A percentile compares a stretch with the other conserved stretches of the same genome.
Conservation (phyloP, 1,284 basidiomycete genomes). For the Tetrapyrgos nigripes region DNA sequence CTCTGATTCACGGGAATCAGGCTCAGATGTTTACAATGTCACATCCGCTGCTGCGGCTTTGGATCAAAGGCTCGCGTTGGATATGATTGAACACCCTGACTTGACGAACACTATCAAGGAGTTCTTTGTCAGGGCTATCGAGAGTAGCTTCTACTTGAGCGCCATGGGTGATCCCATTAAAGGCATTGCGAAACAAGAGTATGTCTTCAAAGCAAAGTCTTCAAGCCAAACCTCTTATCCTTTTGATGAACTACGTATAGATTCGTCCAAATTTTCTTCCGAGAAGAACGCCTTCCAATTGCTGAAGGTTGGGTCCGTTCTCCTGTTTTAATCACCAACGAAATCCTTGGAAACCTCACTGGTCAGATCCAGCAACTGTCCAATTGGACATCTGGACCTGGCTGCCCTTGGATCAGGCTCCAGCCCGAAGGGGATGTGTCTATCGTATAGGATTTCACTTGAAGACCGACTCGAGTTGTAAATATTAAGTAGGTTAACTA, state of each 20-base stretch:
- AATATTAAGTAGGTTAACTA: too few species aligned
- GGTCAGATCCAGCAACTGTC: conserved; percentile 8
- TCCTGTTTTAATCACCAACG: background rate
- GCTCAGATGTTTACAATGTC: conserved; percentile 26
- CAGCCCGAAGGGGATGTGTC: conserved; percentile 8
- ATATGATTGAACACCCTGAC: background rate
- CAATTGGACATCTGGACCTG: background rate
- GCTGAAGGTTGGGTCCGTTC: conserved; percentile 4
- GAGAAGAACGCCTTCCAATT: conserved; percentile 4
- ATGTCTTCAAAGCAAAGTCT: background rate
- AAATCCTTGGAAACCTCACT: conserved; percentile 12
- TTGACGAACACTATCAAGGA: conserved; percentile 1
- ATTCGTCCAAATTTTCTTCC: conserved; percentile 7
- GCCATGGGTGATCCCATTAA: background rate
- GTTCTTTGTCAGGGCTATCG: background rate
- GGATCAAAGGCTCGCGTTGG: background rate
- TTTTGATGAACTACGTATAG: background rate
- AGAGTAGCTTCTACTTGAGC: conserved; percentile 5
- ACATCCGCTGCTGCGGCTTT: conserved; percentile 19
- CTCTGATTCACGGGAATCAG: background rate
- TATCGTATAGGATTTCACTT: background rate
- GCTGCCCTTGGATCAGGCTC: conserved; percentile 11
- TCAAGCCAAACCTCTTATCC: background rate
- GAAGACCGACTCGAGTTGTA: too few species aligned
- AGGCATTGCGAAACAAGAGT: conserved; percentile 6